Conservation (phyloP, 2,329 filamentous ascomycete genomes). For the Fusarium caatingaense region DNA sequence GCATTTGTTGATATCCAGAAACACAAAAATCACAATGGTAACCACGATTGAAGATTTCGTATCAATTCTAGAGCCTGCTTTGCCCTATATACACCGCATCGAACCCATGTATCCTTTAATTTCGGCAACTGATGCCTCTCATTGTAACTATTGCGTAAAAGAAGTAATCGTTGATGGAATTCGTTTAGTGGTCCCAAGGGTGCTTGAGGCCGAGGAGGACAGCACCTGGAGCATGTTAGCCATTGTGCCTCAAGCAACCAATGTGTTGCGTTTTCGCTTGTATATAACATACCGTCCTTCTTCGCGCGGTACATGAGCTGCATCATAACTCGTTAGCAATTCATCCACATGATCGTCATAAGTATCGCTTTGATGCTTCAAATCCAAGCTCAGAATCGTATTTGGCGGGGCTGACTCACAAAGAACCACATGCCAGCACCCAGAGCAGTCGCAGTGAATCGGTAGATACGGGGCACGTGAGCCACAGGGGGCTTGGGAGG, state of each 20-base stretch:
- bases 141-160: constrained; percentile 23
- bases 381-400: background rate
- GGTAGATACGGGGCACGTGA: constrained; percentile 74
- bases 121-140: constrained; percentile 9
- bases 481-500: constrained; percentile 58
- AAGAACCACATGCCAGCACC: constrained; percentile 99
- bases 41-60: constrained; percentile 6
- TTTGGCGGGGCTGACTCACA: constrained; percentile 65
- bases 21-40: background rate
- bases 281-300: constrained; percentile 77
- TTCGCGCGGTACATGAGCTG: constrained; percentile 96
- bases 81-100: constrained; percentile 42
- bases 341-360: background rate
- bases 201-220: constrained; percentile 93
- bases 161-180: constrained; percentile 24
- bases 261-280: background rate
- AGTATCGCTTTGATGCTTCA: background rate
- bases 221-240: constrained; percentile 61
- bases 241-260: background rate
- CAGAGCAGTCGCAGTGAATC: constrained; percentile 85
- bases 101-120: constrained; percentile 2
- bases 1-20: background rate
- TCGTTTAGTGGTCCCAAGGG: constrained; percentile 88
- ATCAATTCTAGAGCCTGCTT: constrained; percentile 30
- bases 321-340: constrained; percentile 23